Base-by-base conservation (phyloP, 2,329 filamentous ascomycete genomes). In the Chrysoporthe deuterocubensis region DNA sequence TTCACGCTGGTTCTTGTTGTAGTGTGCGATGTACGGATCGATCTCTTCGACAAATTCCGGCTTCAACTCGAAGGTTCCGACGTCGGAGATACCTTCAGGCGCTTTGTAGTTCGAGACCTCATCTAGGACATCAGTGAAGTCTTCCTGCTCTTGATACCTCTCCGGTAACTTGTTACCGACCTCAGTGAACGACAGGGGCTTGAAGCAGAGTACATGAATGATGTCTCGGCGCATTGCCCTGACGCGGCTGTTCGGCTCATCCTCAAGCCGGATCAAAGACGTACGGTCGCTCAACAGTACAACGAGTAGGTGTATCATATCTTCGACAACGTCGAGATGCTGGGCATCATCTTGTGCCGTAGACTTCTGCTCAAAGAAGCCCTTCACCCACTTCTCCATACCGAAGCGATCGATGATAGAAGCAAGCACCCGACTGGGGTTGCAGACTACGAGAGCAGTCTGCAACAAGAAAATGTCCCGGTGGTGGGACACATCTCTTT, bases 21-120 rank as follows among this genome's bases (percentile, higher is more conserved):
- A 99, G 76, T 98, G 94, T 7, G 94, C 92, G 75, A 94, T 96
- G 77, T 97, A 99, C 0, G 96, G 96, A 76, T 99, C 96, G 62
- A 99, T 89, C 59, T 96, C 87, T 72, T 95, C 92, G 50, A 97
- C 86, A 73, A 90, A 96, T 69, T 97, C 88, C 4, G 92, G 89
- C 76, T 94, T 96, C 63, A 99, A 83, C 78, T 97, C 94, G 74
- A 99, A 99, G 0, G 93, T 97, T 67, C 96, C 96, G 18, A 94
- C 92, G 76, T 99, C 96, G 4, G 92, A 93, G 43, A 98, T 81
- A 5, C 95, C 96, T 78, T 99, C 96, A 0, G 96, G 96, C 11
- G 93, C 84, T 71, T 94, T 93, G 83, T 94, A 99, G 2, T 85
- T 92, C 4, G 96, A 93, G 84, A 98, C 94, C 72, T 94, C 90